Evolutionary conservation across 495 filamentous ascomycete species (phyloP), one percentile per base, ranked within the genome.

Genomic region (Penicillium steckii): DNA sequence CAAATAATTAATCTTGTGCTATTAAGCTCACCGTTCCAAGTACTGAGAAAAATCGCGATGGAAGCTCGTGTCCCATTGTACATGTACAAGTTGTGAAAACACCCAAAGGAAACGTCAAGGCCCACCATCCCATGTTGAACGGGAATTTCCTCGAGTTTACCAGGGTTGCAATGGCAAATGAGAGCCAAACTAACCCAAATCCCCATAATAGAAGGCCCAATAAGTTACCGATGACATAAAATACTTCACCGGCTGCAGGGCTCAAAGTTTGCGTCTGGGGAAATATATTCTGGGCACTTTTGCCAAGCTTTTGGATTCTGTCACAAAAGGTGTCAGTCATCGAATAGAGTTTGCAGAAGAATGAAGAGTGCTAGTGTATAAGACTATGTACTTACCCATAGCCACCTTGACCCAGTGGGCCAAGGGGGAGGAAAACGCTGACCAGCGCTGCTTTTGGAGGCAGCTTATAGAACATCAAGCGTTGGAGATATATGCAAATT

Each of bases 81-180:
- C 62, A 68, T 1, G 83, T 84, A 24, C 72, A 69, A 8, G 71
- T 56, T 0, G 82, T 71, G 55, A 78, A 83, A 12, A 80, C 79
- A 27, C 79, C 82, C 21, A 85, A 52, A 0, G 83, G 84, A 46
- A 86, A 87, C 2, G 75, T 82, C 44, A 86, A 85, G 3, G 76
- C 79, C 84, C 84, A 87, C 83, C 84, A 86, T 1, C 83, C 84
- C 58, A 85, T 80, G 46, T 85, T 86, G 61, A 86, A 86, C 0
- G 83, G 81, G 41, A 86, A 85, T 9, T 55, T 73, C 44, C 58
- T 69, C 12, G 33, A 75, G 3, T 57, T 49, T 0, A 50, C 48
- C 13, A 73, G 62, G 1, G 70, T 60, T 0, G 59, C 63, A 3
- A 67, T 46, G 7, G 83, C 85, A 45, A 87, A 80, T 57, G 80